Conservation (phyloP, 2,329 filamentous ascomycete species). For the Sporothrix mexicana region DNA sequence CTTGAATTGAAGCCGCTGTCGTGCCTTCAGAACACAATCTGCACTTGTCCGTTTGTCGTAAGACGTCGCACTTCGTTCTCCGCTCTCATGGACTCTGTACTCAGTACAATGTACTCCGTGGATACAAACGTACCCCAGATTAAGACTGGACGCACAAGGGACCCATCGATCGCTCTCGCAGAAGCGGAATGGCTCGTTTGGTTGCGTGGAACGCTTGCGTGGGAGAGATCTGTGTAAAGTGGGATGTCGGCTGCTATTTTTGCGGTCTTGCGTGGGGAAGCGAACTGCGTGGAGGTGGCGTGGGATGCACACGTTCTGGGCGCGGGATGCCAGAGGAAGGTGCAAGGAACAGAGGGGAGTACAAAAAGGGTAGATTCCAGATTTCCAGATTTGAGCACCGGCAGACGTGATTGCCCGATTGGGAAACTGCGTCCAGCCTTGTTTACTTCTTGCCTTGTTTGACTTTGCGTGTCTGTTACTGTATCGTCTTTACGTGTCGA, state of each 20-base stretch:
- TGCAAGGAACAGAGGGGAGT: not conserved
- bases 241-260: not conserved
- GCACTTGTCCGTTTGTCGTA: no score
- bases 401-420: constrained; percentile 8
- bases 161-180: not conserved
- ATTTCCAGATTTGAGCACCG: not conserved
- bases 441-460: not conserved
- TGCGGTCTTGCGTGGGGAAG: not conserved
- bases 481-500: not conserved
- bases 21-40: no score
- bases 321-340: constrained; percentile 6
- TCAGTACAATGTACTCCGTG: not conserved
- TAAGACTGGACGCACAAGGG: not conserved
- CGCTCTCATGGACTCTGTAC: not conserved
- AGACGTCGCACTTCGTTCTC: no score
- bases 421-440: constrained; percentile 3
- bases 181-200: not conserved
- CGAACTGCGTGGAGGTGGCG: constrained; percentile 10
- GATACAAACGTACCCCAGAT: not conserved
- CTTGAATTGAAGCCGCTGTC: no score
- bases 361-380: not conserved
- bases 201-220: not conserved
- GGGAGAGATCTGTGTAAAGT: not conserved
- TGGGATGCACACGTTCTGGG: constrained; percentile 10
- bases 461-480: no score